phyloP scores from a whole-genome alignment of 2,329 filamentous ascomycete species.

The Trichoderma sp. region DNA sequence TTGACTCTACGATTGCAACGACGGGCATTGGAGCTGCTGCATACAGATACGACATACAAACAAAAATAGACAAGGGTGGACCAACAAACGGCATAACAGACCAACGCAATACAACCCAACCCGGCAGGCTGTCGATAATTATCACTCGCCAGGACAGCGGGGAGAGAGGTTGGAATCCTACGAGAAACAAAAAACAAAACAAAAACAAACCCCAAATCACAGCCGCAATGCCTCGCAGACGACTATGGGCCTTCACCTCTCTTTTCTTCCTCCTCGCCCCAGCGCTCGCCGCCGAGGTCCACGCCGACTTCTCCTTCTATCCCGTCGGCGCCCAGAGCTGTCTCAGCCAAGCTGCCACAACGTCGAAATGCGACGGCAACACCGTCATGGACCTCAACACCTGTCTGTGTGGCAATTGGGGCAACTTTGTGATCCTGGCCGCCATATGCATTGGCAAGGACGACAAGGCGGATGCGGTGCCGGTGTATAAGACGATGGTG shows the following conservation, averaged over 20 bases:
- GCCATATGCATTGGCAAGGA: constrained; percentile 45
- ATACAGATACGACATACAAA: background rate
- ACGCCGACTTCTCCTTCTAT: constrained; percentile 37
- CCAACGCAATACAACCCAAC: background rate
- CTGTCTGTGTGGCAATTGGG: constrained; percentile 50
- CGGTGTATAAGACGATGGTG: constrained; percentile 44
- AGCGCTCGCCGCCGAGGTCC: constrained; percentile 24
- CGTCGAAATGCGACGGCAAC: constrained; percentile 41
- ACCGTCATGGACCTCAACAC: constrained; percentile 42
- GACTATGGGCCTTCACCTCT: constrained; percentile 28
- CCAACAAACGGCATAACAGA: background rate
- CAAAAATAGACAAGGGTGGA: background rate
- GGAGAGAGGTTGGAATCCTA: background rate
- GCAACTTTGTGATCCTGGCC: constrained; percentile 47
- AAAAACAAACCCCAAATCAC: background rate
- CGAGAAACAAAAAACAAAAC: background rate
- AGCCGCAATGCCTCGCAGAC: constrained; percentile 28
- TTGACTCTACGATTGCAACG: background rate
- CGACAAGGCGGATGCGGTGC: constrained; percentile 35
- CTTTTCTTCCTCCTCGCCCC: constrained; percentile 26
- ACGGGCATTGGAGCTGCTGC: background rate
- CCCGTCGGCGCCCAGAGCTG: constrained; percentile 38
- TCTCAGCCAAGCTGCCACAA: constrained; percentile 40
- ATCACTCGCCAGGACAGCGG: background rate
- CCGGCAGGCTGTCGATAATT: background rate